These are phyloP conservation scores for Xanthoparmelia taractica DNA, from an alignment of 495 filamentous ascomycete genomes.

Conservation along the genomic window DNA sequence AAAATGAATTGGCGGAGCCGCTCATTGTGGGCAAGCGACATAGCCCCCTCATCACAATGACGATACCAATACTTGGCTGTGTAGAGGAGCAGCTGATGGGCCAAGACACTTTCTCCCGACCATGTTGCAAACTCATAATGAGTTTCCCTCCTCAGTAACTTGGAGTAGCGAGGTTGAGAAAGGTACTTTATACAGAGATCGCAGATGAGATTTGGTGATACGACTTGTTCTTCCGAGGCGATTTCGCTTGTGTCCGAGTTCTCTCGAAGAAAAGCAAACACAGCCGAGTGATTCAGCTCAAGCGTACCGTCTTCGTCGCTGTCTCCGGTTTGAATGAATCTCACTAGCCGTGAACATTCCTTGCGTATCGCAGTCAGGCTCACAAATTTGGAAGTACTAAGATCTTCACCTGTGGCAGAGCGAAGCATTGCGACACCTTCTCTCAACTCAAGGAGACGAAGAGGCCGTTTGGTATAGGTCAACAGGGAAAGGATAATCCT, in stretches of 20 bases:
- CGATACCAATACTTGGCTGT: background rate
- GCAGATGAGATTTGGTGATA: background rate
- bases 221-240: background rate
- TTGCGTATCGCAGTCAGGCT: background rate
- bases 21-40: background rate
- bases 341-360: background rate
- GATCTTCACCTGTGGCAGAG: background rate
- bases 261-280: background rate
- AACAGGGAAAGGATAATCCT: background rate
- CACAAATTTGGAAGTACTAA: background rate
- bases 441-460: background rate
- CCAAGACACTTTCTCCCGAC: background rate
- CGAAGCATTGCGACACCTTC: background rate
- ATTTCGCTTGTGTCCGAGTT: background rate
- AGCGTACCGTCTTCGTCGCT: background rate
- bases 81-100: background rate
- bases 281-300: background rate
- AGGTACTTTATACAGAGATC: background rate
- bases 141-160: background rate
- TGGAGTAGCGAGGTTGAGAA: background rate
- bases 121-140: background rate
- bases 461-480: background rate
- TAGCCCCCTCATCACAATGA: background rate
- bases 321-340: background rate
- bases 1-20: background rate